Conservation (phyloP, 1,284 basidiomycete genomes). For the Singerocomus rubriflavus region DNA sequence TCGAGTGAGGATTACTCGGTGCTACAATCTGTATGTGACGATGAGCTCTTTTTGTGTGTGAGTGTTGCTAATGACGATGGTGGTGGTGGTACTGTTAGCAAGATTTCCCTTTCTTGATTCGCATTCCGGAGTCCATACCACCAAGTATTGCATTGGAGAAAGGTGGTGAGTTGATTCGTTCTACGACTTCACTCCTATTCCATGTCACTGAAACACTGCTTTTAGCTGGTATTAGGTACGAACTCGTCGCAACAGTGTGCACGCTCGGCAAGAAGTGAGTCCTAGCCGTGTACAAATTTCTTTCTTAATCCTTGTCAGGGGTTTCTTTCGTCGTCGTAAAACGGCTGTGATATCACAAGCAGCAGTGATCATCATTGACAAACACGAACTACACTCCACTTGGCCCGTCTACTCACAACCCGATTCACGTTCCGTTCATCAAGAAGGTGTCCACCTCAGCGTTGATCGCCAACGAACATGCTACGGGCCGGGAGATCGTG, state of each 20-base stretch:
- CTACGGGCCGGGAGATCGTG: conserved; percentile 81
- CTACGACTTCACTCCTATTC: neutral
- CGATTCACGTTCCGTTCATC: conserved; percentile 63
- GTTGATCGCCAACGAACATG: conserved; percentile 76
- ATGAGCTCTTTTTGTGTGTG: neutral
- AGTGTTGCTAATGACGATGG: conserved; percentile 31
- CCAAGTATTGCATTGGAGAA: conserved; percentile 75
- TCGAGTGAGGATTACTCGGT: conserved; percentile 69
- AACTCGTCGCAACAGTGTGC: conserved; percentile 80
- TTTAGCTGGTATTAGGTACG: conserved; percentile 77
- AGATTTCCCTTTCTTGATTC: conserved; percentile 81
- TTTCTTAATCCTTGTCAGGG: conserved; percentile 35
- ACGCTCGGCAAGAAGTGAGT: conserved; percentile 77
- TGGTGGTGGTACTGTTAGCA: conserved; percentile 34
- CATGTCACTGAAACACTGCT: neutral
- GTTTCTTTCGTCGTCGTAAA: conserved; percentile 73
- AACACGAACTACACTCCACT: conserved; percentile 85
- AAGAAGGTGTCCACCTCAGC: conserved; percentile 68
- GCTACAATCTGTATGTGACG: conserved; percentile 58
- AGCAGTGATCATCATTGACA: conserved; percentile 76
- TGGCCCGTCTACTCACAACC: conserved; percentile 85
- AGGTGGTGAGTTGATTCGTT: conserved; percentile 44
- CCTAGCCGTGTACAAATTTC: neutral
- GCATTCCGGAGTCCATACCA: conserved; percentile 82
- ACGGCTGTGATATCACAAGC: conserved; percentile 55